These are phyloP conservation scores for Cytospora leucostoma DNA, from an alignment of 2,329 filamentous ascomycete genomes.

Conservation along the genomic window DNA sequence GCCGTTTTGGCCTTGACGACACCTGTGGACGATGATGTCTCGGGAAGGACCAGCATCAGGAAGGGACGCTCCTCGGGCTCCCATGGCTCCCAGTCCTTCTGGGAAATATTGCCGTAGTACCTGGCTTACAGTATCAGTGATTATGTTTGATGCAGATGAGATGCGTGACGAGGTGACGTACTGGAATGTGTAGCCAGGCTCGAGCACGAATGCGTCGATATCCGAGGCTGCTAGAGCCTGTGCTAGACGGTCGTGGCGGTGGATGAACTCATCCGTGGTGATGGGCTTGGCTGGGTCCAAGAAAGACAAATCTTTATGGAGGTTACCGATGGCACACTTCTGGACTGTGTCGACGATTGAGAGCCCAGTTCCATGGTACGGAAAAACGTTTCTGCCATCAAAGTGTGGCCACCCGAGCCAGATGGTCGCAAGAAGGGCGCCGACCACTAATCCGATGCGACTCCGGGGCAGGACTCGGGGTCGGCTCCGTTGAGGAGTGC, in stretches of 20 bases:
- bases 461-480: background rate
- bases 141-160: constrained; percentile 1
- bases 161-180: constrained; percentile 33
- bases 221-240: constrained; percentile 51
- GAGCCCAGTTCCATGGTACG: constrained; percentile 31
- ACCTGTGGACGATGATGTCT: constrained; percentile 37
- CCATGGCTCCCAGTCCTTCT: constrained; percentile 64
- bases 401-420: constrained; percentile 1
- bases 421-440: background rate
- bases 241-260: constrained; percentile 58
- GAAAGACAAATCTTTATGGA: constrained; percentile 53
- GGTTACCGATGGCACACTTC: constrained; percentile 57
- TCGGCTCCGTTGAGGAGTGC: background rate
- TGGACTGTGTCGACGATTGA: constrained; percentile 63
- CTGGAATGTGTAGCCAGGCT: constrained; percentile 66
- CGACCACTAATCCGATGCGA: background rate
- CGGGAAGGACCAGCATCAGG: constrained; percentile 60
- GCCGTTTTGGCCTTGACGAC: constrained; percentile 54
- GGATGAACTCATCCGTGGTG: constrained; percentile 52
- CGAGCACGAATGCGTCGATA: constrained; percentile 61
- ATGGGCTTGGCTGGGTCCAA: constrained; percentile 52
- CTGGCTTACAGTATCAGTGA: constrained; percentile 27
- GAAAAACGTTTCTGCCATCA: background rate
- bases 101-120: constrained; percentile 63
- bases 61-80: constrained; percentile 66